Evolutionary conservation across 768 basidiomycete genomes (phyloP), one percentile per base, ranked within the genome.

Genomic region (Leucogyrophana mollusca): DNA sequence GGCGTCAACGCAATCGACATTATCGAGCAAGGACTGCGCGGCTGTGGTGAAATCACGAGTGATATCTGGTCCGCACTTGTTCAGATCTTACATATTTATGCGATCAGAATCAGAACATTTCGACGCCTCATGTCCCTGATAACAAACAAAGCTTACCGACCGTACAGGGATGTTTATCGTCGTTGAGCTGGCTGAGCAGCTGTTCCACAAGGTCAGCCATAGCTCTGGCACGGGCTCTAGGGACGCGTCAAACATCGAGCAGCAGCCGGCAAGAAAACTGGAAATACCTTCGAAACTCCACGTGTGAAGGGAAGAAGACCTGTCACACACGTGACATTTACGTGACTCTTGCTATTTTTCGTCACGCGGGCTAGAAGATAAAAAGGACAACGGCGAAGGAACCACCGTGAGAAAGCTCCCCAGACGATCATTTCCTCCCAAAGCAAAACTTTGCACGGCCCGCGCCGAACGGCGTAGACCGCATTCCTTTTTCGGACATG

Each of bases 401-500:
- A 60, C 66, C 54, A 63, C 52, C 66, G 68, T 72, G 72, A 71
- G 73, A 73, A 77, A 73, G 71, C 62, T 71, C 77, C 79, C 81
- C 66, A 65, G 64, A 66, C 64, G 64, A 66, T 66, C 66, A 66
- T 64, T 65, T 59, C 53, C 64, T 58, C 73, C 72, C 72, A 71
- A 72, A 69, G 68, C 65, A 67, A 68, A 60, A 53, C 59, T 59
- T 64, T 64, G 49, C 59, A 58, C 66, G 65, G 61, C 63, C 58
- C 70, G 63, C 68, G 64, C 68, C 64, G 57, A 55, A 56, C 61
- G 70, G 80, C 81, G 82, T 57, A 73, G 70, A 68, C 70, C 71
- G 69, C 73, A 66, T 68, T 69, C 74, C 71, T 68, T 71, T 69
- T 74, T 66, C 53, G 61, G 78, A 74, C 58, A 89, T 89, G 87